These are phyloP conservation scores for Coemansia sp. DNA, from an alignment of 192 early-diverging fungal species.

Conservation along the genomic window DNA sequence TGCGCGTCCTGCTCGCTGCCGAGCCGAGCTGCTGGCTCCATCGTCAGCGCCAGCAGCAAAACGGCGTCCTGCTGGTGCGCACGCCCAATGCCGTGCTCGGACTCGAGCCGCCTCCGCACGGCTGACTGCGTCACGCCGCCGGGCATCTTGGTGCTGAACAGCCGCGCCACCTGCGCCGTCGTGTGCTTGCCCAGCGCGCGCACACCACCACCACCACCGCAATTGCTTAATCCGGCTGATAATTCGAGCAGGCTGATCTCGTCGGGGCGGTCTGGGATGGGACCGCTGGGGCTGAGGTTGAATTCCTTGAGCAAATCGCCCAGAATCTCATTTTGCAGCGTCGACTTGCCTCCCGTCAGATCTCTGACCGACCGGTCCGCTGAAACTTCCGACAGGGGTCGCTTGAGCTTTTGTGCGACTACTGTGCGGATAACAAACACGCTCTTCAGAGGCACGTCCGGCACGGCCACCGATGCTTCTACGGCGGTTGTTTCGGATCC, in stretches of 20 bases:
- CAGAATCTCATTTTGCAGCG: constrained; percentile 95
- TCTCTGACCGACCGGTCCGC: constrained; percentile 64
- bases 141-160: constrained; percentile 91
- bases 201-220: constrained; percentile 20
- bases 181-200: constrained; percentile 81
- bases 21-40: constrained; percentile 83
- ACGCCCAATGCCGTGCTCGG: constrained; percentile 59
- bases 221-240: constrained; percentile 65
- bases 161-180: constrained; percentile 70
- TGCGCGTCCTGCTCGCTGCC: constrained; percentile 71
- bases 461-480: constrained; percentile 53
- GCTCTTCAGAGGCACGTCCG: constrained; percentile 78
- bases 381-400: constrained; percentile 70
- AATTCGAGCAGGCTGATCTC: constrained; percentile 82
- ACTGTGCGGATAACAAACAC: constrained; percentile 78
- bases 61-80: constrained; percentile 73
- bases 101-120: constrained; percentile 62
- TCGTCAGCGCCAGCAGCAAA: constrained; percentile 74
- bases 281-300: constrained; percentile 61
- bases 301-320: constrained; percentile 96
- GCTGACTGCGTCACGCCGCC: constrained; percentile 81
- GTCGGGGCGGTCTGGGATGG: constrained; percentile 87
- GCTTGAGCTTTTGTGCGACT: constrained; percentile 92
- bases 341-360: constrained; percentile 93
- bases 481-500: background rate